These are phyloP conservation scores for Phytophthora gonapodyides DNA, from an alignment of 352 stramenopile genomes.

Conservation along the genomic window DNA sequence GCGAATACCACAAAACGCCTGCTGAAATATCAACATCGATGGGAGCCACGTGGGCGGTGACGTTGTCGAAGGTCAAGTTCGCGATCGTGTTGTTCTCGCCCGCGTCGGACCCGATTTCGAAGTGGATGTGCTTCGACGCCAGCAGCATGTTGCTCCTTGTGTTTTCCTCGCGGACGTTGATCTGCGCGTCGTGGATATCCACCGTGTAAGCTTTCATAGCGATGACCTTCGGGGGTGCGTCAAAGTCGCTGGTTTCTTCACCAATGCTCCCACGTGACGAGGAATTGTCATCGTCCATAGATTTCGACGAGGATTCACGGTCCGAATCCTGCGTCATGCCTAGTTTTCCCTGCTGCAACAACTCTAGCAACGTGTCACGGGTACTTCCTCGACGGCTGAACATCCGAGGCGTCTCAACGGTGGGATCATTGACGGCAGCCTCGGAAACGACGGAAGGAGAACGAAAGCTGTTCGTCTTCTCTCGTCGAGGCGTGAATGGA, in stretches of 20 bases:
- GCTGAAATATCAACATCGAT: constrained; percentile 77
- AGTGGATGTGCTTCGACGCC: constrained; percentile 77
- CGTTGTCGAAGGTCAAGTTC: constrained; percentile 64
- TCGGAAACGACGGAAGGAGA: constrained; percentile 18
- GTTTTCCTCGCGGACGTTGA: constrained; percentile 75
- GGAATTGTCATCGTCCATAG: constrained; percentile 21
- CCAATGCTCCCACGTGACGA: constrained; percentile 11
- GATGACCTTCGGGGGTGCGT: constrained; percentile 37
- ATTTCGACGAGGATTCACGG: constrained; percentile 20
- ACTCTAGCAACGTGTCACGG: constrained; percentile 66
- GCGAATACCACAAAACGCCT: constrained; percentile 77
- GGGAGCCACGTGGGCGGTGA: constrained; percentile 73
- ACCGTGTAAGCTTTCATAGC: constrained; percentile 75
- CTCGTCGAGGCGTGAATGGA: constrained; percentile 11
- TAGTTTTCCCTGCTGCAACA: constrained; percentile 79
- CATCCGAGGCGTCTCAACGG: neutral
- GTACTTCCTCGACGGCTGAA: constrained; percentile 48
- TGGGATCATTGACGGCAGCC: constrained; percentile 1
- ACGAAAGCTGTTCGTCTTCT: constrained; percentile 30
- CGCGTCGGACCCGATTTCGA: constrained; percentile 68
- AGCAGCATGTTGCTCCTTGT: constrained; percentile 71
- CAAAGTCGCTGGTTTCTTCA: constrained; percentile 24
- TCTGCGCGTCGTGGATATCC: constrained; percentile 77
- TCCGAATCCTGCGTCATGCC: constrained; percentile 36
- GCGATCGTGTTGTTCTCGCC: constrained; percentile 50